phyloP scores from a whole-genome alignment of 495 filamentous ascomycete genomes.

The Penicillium paradoxum region DNA sequence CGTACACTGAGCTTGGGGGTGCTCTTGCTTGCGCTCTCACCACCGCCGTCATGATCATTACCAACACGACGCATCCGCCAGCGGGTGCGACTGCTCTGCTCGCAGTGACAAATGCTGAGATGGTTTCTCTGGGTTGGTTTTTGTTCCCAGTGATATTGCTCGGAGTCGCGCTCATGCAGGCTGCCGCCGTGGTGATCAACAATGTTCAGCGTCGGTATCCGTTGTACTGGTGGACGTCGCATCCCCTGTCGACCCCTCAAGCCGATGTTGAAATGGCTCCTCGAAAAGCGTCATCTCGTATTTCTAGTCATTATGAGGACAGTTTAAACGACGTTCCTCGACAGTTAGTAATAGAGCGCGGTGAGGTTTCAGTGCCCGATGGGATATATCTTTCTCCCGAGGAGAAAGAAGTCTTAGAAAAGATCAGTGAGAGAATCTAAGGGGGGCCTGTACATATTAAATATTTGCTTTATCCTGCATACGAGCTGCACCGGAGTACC shows the following conservation, averaged over 20 bases:
- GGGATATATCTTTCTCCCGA: slow-evolving; percentile 30
- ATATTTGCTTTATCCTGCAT: not conserved
- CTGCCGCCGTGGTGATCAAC: slow-evolving; percentile 62
- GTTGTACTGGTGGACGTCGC: slow-evolving; percentile 62
- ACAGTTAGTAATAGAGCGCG: slow-evolving; percentile 30
- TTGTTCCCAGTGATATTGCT: slow-evolving; percentile 64
- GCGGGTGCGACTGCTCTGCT: slow-evolving; percentile 84
- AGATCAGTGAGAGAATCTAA: slow-evolving; percentile 32
- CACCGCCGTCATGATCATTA: slow-evolving; percentile 68
- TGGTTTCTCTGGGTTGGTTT: slow-evolving; percentile 61
- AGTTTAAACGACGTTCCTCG: slow-evolving; percentile 22
- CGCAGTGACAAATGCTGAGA: slow-evolving; percentile 58
- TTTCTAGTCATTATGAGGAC: slow-evolving; percentile 24
- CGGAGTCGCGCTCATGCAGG: slow-evolving; percentile 60
- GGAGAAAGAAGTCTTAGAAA: slow-evolving; percentile 29
- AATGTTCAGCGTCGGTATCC: slow-evolving; percentile 76
- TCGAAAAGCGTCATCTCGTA: slow-evolving; percentile 12
- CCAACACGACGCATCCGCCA: slow-evolving; percentile 78
- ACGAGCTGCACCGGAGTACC: too few relatives aligned
- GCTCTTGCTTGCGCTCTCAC: slow-evolving; percentile 65
- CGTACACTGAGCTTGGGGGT: slow-evolving; percentile 60
- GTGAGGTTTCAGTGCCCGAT: slow-evolving; percentile 30
- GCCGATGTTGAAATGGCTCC: slow-evolving; percentile 23
- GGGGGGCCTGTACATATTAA: not conserved
- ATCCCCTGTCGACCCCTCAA: slow-evolving; percentile 19